Base-by-base conservation (phyloP, 2,329 filamentous ascomycete genomes). In the Trichoderma pleuroti region DNA sequence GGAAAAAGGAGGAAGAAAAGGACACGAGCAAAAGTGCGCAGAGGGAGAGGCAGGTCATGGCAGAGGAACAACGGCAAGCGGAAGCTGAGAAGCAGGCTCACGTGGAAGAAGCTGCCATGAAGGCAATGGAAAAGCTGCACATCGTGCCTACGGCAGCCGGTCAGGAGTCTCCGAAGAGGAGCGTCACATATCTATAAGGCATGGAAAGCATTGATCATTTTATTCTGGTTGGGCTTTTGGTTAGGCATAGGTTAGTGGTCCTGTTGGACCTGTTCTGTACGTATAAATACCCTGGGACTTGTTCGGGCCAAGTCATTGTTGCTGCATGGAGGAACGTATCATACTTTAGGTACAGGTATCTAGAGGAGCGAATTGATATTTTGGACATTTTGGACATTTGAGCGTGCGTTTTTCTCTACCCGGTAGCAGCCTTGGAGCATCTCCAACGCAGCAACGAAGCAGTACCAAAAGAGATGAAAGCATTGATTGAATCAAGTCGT, bases 11-110 rank as follows among this genome's bases (percentile, higher is more conserved):
- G 76, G 88, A 86, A 36, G 82, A 86, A 73, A 85, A 82, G 72
- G 90, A 91, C 65, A 86, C 87, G 77, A 89, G 85, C 74, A 84
- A 91, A 79, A 86, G 90, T 74, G 86, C 87, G 49, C 82, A 83
- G 70, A 84, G 81, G 74, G 86, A 88, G 76, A 80, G 84, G 70
- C 77, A 82, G 71, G 79, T 84, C 36, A 73, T 84, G 62, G 80
- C 82, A 74, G 76, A 79, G 75, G 79, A 83, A 74, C 76, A 76
- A 68, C 74, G 77, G 54, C 74, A 76, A 64, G 74, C 76, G 28
- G 77, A 79, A 62, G 76, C 75, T 49, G 76, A 77, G 72, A 93
- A 80, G 71, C 78, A 79, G 21, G 75, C 76, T 8, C 78, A 78
- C n/a, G 75, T 76, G 12, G 76, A 76, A 65, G 74, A 77, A 3